phyloP scores from a whole-genome alignment of 306 rosid genomes.

The Erythrophleum fordii region DNA sequence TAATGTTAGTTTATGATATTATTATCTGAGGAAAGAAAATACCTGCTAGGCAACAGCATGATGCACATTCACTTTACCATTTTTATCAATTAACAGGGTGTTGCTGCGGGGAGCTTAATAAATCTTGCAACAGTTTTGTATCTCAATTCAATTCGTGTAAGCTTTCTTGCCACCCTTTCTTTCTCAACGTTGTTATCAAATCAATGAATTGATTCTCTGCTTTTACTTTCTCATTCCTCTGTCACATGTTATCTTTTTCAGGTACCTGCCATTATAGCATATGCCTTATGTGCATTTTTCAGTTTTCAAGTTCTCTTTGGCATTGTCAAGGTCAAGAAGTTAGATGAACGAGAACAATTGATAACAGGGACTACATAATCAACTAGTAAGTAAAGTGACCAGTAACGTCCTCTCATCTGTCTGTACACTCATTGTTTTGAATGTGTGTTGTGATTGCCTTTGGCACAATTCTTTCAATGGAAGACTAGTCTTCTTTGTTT shows the following conservation, averaged over 20 bases:
- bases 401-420: background rate
- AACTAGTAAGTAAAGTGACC: constrained; percentile 51
- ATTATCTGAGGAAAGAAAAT: constrained; percentile 11
- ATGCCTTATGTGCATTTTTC: constrained; percentile 73
- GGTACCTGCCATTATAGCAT: constrained; percentile 85
- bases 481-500: constrained; percentile 19
- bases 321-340: constrained; percentile 78
- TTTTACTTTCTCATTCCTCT: constrained; percentile 36
- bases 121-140: constrained; percentile 92
- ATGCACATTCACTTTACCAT: constrained; percentile 33
- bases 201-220: background rate
- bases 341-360: constrained; percentile 87
- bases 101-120: constrained; percentile 94
- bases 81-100: constrained; percentile 67
- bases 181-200: constrained; percentile 25
- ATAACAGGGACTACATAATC: constrained; percentile 89
- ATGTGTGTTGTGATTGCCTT: background rate
- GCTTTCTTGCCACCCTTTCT: constrained; percentile 31
- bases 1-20: constrained; percentile 12
- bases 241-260: constrained; percentile 46
- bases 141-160: constrained; percentile 81
- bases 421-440: background rate
- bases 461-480: background rate
- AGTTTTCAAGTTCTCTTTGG: constrained; percentile 90
- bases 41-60: constrained; percentile 10